Percentiles rank a stretch among this genome's conserved stretches.
These are phyloP conservation scores for Aspergillus amoenus DNA, from an alignment of 2,329 filamentous ascomycete genomes.

Conservation along the genomic window DNA sequence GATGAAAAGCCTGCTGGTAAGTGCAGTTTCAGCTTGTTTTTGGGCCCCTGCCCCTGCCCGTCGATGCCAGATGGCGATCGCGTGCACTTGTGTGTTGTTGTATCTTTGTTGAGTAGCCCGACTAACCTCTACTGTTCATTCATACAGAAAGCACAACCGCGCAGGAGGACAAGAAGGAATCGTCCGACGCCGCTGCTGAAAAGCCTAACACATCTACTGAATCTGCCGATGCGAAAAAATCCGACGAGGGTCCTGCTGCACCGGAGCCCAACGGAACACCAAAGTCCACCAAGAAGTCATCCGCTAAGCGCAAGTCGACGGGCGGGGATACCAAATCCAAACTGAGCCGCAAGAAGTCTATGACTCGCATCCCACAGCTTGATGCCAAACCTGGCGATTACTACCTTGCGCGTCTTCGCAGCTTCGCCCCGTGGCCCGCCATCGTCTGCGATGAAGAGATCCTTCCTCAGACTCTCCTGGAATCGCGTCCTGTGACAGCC, in stretches of 20 bases:
- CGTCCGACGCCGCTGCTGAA: constrained; percentile 27
- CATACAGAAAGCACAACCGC: constrained; percentile 20
- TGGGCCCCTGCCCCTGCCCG: not conserved
- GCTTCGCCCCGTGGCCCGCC: constrained; percentile 90
- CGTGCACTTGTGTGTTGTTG: constrained; percentile 8
- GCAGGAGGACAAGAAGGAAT: constrained; percentile 29
- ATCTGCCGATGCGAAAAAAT: constrained; percentile 25
- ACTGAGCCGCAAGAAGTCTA: constrained; percentile 81
- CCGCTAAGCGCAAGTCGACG: constrained; percentile 69
- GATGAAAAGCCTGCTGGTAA: constrained; percentile 33
- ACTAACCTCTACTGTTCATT: constrained; percentile 13
- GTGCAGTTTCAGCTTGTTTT: constrained; percentile 8
- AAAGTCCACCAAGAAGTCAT: constrained; percentile 49
- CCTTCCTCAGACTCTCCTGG: constrained; percentile 76
- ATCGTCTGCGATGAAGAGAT: constrained; percentile 94
- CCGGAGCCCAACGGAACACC: constrained; percentile 49
- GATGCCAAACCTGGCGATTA: constrained; percentile 88
- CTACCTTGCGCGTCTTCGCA: constrained; percentile 91
- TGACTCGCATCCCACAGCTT: constrained; percentile 67
- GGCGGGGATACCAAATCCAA: constrained; percentile 67
- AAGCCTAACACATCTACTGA: constrained; percentile 27
- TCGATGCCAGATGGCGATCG: not conserved
- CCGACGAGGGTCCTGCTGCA: constrained; percentile 21
- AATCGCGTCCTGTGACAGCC: constrained; percentile 78
- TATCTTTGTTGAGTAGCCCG: constrained; percentile 3